Conservation (phyloP, 169 alveolate genomes). For the Perkinsus chesapeaki region DNA sequence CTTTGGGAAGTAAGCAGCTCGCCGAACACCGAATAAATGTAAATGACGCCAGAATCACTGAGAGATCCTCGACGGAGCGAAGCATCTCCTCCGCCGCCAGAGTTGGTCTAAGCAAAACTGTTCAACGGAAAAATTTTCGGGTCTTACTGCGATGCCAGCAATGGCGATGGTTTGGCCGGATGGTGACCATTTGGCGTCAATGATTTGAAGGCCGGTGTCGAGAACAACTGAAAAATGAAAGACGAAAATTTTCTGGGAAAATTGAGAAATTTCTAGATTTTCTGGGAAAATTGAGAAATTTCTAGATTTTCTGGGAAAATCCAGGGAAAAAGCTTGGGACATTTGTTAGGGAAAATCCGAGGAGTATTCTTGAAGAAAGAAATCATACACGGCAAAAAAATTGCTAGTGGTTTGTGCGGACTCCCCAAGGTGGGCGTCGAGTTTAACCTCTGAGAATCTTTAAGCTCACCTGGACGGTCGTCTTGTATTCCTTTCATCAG, state of each 20-base stretch:
- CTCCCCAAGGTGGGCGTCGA: no score
- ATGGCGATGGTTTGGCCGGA: constrained; percentile 66
- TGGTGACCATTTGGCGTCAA: constrained; percentile 58
- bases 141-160: constrained; percentile 44
- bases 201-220: constrained; percentile 60
- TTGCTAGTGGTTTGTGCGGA: no score
- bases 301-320: no score
- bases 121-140: no score
- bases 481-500: constrained; percentile 69
- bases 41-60: not conserved
- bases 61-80: not conserved
- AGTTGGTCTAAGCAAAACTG: not conserved
- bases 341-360: no score
- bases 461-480: constrained; percentile 44
- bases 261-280: no score
- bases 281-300: no score
- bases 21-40: not conserved
- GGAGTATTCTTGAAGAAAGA: no score
- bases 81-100: not conserved
- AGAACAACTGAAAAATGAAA: constrained; percentile 17
- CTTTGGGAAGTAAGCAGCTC: not conserved
- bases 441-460: no score
- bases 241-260: no score
- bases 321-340: no score
- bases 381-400: no score